Evolutionary conservation across 1,139 yeast genomes (phyloP), one percentile per base, ranked within the genome.

Genomic region (Trichomonascaceae sp.): DNA sequence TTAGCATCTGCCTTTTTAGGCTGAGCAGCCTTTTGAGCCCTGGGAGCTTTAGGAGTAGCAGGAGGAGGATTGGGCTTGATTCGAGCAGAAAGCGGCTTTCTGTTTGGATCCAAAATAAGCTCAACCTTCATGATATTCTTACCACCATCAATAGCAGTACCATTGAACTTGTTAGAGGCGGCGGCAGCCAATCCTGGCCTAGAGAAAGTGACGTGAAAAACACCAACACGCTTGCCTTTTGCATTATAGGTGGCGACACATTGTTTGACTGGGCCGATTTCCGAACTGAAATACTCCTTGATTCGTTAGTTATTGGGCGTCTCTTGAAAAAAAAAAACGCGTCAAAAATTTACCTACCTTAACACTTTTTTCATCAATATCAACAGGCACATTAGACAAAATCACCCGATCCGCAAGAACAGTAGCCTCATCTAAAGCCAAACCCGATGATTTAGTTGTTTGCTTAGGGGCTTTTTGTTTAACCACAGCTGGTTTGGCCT

Each of bases 81-180:
- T 76, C 95, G 82, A 36, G 87, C 74, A 56, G 88, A 77, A 64
- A 87, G 80, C 45, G 96, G 88, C 74, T 80, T 85, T 70, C 81
- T 81, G 63, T 84, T 76, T 61, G 97, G 96, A 69, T 91, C 97
- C 67, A 90, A 79, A 62, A 93, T 82, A 67, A 93, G 77, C 72
- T 90, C 96, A 66, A 93, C 81, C 72, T 68, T 55, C 47, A 45
- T 36, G 54, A 53, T 36, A 12, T 43, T 45, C 45, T 30, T 80
- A 57, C 97, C 97, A 53, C 85, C 85, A 69, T 93, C 99, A 64
- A 93, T 87, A 64, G 96, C 90, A 43, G 96, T 95, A 64, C 95
- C 95, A 70, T 93, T 87, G 76, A 86, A 93, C 67, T 84, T 84
- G 66, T 83, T 83, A 66, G 87, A 89, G 47, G 97, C 96, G 63